These are phyloP conservation scores for Hanseniaspora vineae DNA, from an alignment of 805 yeast genomes.

Conservation along the genomic window DNA sequence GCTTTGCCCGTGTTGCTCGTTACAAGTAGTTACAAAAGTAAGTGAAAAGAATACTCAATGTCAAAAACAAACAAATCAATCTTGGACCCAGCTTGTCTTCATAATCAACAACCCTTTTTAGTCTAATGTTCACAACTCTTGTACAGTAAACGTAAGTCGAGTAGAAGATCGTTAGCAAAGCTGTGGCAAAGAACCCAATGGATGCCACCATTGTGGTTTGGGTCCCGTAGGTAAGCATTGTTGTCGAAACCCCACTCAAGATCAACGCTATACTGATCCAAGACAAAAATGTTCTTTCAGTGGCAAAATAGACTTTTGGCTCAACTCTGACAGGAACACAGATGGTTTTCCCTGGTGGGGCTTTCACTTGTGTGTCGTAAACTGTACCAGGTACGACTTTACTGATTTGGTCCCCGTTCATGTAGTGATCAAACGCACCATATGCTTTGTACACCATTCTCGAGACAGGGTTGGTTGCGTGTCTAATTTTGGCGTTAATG, in stretches of 20 bases:
- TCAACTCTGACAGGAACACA: constrained; percentile 93
- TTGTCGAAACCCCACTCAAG: constrained; percentile 78
- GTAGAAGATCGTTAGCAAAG: constrained; percentile 60
- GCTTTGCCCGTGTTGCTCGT: neutral
- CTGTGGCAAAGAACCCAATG: constrained; percentile 72
- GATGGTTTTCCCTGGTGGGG: constrained; percentile 83
- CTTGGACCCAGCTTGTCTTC: constrained; percentile 85
- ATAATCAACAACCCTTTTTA: constrained; percentile 69
- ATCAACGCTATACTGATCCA: constrained; percentile 90
- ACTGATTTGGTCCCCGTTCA: constrained; percentile 35
- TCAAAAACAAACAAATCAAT: constrained; percentile 61
- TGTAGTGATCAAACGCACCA: constrained; percentile 29
- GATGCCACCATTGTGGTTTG: constrained; percentile 66
- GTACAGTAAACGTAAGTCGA: constrained; percentile 63
- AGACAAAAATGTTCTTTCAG: constrained; percentile 85
- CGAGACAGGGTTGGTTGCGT: constrained; percentile 11
- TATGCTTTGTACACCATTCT: constrained; percentile 13
- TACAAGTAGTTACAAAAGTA: constrained; percentile 30
- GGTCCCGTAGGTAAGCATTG: constrained; percentile 77
- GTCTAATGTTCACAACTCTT: constrained; percentile 74
- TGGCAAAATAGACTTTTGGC: constrained; percentile 98
- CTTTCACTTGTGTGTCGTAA: constrained; percentile 42
- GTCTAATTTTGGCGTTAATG: constrained; percentile 14
- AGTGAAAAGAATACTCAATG: constrained; percentile 51
- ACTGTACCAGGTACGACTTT: constrained; percentile 55